Conservation (phyloP, 345 rosid species). For the Gossypium longicalyx region DNA sequence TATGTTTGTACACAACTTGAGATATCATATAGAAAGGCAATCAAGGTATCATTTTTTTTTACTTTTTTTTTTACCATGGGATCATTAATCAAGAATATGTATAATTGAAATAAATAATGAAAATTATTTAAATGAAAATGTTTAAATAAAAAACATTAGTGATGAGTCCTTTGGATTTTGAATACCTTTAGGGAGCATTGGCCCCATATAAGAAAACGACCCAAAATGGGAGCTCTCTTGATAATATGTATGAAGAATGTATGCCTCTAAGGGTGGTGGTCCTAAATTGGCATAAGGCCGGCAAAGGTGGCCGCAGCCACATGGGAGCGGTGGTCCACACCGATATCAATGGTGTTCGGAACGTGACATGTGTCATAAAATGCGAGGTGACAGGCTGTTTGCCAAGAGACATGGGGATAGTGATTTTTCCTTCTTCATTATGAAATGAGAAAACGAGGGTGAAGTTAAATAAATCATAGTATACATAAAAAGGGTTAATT, state of each 20-base stretch:
- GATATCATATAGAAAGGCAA: too few relatives aligned
- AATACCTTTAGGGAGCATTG: not conserved
- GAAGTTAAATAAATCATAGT: too few relatives aligned
- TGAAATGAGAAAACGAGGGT: too few relatives aligned
- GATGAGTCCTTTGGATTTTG: not conserved
- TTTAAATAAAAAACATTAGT: not conserved
- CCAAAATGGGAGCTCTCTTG: conserved; percentile 12
- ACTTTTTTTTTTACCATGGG: too few relatives aligned
- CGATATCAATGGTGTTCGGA: not conserved
- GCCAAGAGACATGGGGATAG: conserved; percentile 7
- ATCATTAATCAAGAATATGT: not conserved
- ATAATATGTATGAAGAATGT: not conserved
- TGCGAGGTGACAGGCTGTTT: conserved; percentile 37
- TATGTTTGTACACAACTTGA: not conserved
- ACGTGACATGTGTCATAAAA: conserved; percentile 10
- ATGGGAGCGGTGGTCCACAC: conserved; percentile 50
- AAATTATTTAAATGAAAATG: not conserved
- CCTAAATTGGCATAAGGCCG: conserved; percentile 25
- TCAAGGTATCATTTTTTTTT: too few relatives aligned
- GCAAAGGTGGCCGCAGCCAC: conserved; percentile 43
- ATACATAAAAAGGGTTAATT: too few relatives aligned
- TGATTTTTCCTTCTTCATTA: not conserved
- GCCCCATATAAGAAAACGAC: conserved; percentile 38
- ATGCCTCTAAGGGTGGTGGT: conserved; percentile 35
- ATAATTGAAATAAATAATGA: not conserved